Conservation (phyloP, 2,329 filamentous ascomycete genomes). For the Aspergillus niger region DNA sequence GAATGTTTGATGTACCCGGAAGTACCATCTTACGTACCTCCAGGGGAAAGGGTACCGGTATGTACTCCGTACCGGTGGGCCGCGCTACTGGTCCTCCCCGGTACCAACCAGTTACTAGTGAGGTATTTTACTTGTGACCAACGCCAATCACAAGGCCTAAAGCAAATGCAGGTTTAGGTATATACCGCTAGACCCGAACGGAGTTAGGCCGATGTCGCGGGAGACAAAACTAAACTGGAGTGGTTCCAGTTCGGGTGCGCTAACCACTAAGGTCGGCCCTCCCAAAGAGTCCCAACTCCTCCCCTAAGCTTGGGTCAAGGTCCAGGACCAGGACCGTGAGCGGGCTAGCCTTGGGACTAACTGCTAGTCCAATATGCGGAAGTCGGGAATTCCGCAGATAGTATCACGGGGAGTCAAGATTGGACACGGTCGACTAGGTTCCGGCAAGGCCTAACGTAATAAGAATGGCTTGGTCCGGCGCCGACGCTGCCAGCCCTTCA, state of each 20-base stretch:
- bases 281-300: not conserved
- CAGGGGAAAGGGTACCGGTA: conserved; percentile 1
- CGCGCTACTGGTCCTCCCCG: not conserved
- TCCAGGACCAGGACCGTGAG: not conserved
- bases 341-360: conserved; percentile 11
- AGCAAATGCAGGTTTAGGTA: conserved; percentile 24
- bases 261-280: conserved; percentile 2
- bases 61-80: not conserved
- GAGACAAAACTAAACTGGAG: not conserved
- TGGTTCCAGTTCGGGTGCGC: conserved; percentile 12
- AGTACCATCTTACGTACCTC: not conserved
- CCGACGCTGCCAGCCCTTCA: not conserved
- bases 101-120: conserved; percentile 5
- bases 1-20: not conserved
- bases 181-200: conserved; percentile 14
- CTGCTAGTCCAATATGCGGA: conserved; percentile 19
- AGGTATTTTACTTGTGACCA: not conserved
- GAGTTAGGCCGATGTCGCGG: conserved; percentile 13
- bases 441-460: conserved; percentile 16
- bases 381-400: conserved; percentile 24
- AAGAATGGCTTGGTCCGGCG: conserved; percentile 19
- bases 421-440: conserved; percentile 10
- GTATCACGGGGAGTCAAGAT: conserved; percentile 18
- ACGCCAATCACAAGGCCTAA: conserved; percentile 9
- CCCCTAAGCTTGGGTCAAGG: too few species aligned